Evolutionary conservation across 2,329 filamentous ascomycete genomes (phyloP), one percentile per base, ranked within the genome.

Genomic region (Aureobasidium pullulans): DNA sequence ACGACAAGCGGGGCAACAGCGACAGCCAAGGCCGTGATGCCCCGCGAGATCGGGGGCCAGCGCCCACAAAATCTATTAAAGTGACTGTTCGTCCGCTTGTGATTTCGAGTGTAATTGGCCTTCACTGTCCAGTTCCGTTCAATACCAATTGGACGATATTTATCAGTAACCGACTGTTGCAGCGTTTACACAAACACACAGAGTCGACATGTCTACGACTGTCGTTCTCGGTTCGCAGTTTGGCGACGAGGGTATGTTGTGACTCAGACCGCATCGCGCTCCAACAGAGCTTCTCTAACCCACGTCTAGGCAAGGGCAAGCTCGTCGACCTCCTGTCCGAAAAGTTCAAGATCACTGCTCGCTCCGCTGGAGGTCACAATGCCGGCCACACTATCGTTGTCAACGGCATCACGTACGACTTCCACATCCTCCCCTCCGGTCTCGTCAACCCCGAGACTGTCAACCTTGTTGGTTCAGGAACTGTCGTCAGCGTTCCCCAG

Each of bases 381-480:
- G 83, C 82, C 10, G 79, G 80, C 31, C 79, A 81, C 64, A 72
- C 69, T 52, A 70, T 72, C 63, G 70, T 71, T 48, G 72, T 75
- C 65, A 72, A 76, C 62, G 75, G 76, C 56, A 70, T 72, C 62
- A 75, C 68, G 61, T 81, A 77, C 69, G 80, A 79, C 72, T 82
- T 83, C 64, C 82, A 86, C 70, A 80, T 88, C 61, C 74, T 87
- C 52, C 70, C 85, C 28, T 88, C 84, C 59, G 89, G 89, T 61
- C 80, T 92, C 62, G 79, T 92, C 64, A 89, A 87, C 69, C 85
- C 87, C 6, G 76, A 77, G 44, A 88, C 83, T 71, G 79, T 84
- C 66, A 92, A 91, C 75, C 76, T 92, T 60, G 87, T 92, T 69
- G 88, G 78, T 39, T 71, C 68, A 66, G 75, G 87, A 61, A 86